These are phyloP conservation scores for Turritis glabra DNA, from an alignment of 345 rosid species.

Conservation along the genomic window DNA sequence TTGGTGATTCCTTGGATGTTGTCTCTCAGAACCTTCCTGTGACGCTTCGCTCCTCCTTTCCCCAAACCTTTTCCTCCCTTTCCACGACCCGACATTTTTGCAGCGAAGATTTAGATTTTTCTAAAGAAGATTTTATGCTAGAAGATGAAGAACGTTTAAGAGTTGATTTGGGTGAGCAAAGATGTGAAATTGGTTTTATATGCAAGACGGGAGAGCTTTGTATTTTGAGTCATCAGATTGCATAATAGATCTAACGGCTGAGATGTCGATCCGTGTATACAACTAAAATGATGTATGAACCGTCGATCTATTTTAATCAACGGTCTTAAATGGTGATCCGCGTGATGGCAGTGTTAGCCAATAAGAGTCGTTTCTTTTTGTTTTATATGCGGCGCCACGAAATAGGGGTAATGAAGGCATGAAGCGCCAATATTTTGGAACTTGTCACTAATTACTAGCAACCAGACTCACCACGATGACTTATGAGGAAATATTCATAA, in stretches of 20 bases:
- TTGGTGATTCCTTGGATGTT: conserved; percentile 47
- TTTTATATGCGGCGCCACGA: conserved; percentile 15
- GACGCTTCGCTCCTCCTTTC: conserved; percentile 44
- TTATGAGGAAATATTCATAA: background rate
- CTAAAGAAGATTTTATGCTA: background rate
- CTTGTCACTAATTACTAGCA: too few species aligned
- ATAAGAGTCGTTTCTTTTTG: background rate
- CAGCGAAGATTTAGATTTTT: background rate
- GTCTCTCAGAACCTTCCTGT: conserved; percentile 45
- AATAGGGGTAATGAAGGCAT: background rate
- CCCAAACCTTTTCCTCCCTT: conserved; percentile 47
- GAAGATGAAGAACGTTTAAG: background rate
- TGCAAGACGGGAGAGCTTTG: background rate
- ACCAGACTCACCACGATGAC: background rate
- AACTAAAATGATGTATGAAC: background rate
- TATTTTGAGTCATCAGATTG: background rate
- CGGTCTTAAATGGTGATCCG: background rate
- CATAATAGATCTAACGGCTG: conserved; percentile 28
- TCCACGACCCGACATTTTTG: conserved; percentile 41
- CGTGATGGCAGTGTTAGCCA: background rate
- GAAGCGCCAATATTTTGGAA: conserved; percentile 21
- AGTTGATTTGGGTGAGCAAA: rapidly evolving
- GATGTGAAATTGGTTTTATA: conserved; percentile 26
- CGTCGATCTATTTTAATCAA: conserved; percentile 27
- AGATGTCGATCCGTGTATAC: conserved; percentile 18